Evolutionary conservation across 2,329 filamentous ascomycete species (phyloP).

Genomic region (Colletotrichum eremochloae): DNA sequence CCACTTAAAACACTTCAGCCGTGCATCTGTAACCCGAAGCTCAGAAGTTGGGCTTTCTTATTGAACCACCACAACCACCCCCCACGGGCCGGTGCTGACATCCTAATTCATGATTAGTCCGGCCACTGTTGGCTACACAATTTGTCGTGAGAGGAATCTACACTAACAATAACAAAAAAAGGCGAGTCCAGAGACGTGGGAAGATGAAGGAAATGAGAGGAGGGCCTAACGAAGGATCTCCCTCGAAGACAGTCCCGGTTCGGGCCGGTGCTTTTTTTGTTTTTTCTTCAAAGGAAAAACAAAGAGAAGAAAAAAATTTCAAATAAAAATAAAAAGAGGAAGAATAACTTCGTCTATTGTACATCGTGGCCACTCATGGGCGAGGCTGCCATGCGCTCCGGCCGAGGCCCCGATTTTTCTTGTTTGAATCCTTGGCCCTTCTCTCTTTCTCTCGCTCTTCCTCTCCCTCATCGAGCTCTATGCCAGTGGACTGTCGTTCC

Average conservation of each 20-base stretch:
- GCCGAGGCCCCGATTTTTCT: background rate
- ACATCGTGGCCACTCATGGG: background rate
- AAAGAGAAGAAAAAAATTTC: too few species aligned
- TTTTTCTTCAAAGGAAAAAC: background rate
- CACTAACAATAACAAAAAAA: too few species aligned
- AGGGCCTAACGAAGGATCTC: background rate
- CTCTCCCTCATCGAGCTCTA: background rate
- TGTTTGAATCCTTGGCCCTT: background rate
- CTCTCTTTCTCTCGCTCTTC: background rate
- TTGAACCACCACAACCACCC: background rate
- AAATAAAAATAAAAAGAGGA: too few species aligned
- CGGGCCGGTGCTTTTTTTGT: background rate
- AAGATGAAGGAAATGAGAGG: background rate
- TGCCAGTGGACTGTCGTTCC: background rate
- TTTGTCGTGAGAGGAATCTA: background rate
- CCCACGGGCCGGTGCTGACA: background rate
- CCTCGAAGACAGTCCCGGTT: background rate
- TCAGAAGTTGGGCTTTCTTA: background rate
- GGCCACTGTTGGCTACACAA: background rate
- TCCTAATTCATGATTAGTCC: background rate
- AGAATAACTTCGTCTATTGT: too few species aligned
- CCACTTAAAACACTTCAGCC: slow-evolving; percentile 22
- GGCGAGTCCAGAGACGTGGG: too few species aligned
- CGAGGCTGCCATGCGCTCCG: background rate
- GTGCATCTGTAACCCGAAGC: slow-evolving; percentile 23